Evolutionary conservation across 768 basidiomycete species (phyloP), one percentile per base, ranked within the genome.

Genomic region (Boletus patriciae): DNA sequence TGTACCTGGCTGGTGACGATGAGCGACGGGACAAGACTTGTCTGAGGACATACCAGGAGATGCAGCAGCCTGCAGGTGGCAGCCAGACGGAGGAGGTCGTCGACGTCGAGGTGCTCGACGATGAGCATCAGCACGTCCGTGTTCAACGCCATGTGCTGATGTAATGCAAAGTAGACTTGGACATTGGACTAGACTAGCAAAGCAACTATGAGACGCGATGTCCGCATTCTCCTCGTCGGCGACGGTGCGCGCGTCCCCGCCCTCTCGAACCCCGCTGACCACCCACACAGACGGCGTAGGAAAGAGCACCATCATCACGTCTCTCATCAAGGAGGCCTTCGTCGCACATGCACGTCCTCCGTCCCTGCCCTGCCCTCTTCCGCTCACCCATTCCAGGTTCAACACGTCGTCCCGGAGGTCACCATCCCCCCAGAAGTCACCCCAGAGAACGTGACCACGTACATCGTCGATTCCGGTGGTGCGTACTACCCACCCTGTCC

Each of bases 381-480:
- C 46, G 31, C 51, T 62, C 47, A 58, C 46, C 31, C 52, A 12
- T 37, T 34, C 6, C 66, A 97, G 95, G 94, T 97, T 45, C 94
- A 96, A 73, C 90, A 93, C 64, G 80, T 96, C 66, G 88, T 98
- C 40, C 96, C 96, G 4, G 96, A 98, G 73, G 94, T 99, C 45
- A 98, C 96, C 8, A 97, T 99, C 53, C 97, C 96, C 8, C 94
- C 95, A 65, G 92, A 95, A 74, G 93, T 97, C 46, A 96, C 94
- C 21, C 93, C 96, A 47, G 94, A 96, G 77, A 94, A 97, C 70
- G 93, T 99, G 40, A 98, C 96, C 2, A 98, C 95, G 5, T 92
- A 95, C 70, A 98, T 99, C 59, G 92, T 98, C 51, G 96, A 99
- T 75, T 94, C 96, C 47, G 95, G 95, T 72, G 88, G 96, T 94